A percentile compares a stretch with the other conserved stretches of the same genome.
These are phyloP conservation scores for Clavariopsis aquatica DNA, from an alignment of 495 filamentous ascomycete species.

Conservation along the genomic window DNA sequence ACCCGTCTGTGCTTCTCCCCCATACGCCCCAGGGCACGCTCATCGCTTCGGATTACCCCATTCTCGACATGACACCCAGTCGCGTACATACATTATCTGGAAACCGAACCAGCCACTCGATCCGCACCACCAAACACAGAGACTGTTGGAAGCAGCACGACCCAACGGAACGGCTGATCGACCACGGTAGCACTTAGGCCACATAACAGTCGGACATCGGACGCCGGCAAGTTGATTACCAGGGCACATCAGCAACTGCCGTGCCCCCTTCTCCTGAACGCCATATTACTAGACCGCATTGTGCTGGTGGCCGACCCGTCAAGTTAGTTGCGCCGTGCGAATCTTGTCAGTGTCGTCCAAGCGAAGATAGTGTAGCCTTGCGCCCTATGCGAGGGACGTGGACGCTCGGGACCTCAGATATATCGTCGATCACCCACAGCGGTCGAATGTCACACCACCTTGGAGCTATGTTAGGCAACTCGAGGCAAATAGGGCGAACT, in stretches of 20 bases:
- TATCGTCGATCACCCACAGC: not conserved
- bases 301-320: not conserved
- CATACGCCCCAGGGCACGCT: not conserved
- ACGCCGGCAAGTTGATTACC: no score
- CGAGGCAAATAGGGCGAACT: not conserved
- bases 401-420: not conserved
- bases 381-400: not conserved
- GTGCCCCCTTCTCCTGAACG: no score
- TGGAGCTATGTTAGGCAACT: not conserved
- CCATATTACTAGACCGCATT: no score
- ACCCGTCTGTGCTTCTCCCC: not conserved
- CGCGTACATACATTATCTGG: no score
- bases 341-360: not conserved
- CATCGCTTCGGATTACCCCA: not conserved
- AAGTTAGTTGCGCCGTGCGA: not conserved
- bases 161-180: not conserved
- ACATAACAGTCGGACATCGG: not conserved
- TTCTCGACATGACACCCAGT: not conserved
- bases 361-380: not conserved
- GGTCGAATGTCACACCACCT: not conserved
- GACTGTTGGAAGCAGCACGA: not conserved
- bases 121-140: not conserved
- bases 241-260: no score
- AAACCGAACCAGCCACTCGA: no score
- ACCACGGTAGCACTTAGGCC: not conserved